phyloP scores from a whole-genome alignment of 345 rosid genomes.

The Hevea brasiliensis region DNA sequence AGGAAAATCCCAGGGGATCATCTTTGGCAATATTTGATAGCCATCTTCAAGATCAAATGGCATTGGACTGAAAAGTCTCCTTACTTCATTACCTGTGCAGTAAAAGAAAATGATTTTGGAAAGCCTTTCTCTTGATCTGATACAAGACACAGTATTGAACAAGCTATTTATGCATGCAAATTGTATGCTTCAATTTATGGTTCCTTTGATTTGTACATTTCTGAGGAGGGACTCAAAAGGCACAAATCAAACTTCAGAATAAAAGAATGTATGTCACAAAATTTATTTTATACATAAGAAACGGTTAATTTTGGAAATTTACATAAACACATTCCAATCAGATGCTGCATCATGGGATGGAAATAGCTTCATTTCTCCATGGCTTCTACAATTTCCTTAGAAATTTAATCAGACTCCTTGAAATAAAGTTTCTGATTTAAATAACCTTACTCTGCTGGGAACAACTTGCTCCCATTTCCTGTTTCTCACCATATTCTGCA shows the following conservation, averaged over 20 bases:
- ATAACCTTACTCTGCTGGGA: not conserved
- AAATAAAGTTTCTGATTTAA: not conserved
- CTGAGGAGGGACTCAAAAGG: not conserved
- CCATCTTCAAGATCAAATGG: conserved; percentile 60
- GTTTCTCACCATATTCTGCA: not conserved
- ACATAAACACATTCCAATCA: not conserved
- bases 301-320: not conserved
- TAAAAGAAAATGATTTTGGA: not conserved
- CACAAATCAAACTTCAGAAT: not conserved
- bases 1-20: conserved; percentile 68
- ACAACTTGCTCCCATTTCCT: not conserved
- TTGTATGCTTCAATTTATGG: not conserved
- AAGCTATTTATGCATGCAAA: not conserved
- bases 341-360: not conserved
- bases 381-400: not conserved
- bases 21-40: conserved; percentile 58
- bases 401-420: not conserved
- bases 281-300: not conserved
- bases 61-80: conserved; percentile 25
- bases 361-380: not conserved
- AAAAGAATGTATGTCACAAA: not conserved
- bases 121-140: not conserved
- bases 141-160: not conserved
- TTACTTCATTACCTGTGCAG: conserved; percentile 42
- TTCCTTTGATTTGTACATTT: not conserved